Conservation (phyloP, 78 protist genomes). For the Bodo saltans region DNA sequence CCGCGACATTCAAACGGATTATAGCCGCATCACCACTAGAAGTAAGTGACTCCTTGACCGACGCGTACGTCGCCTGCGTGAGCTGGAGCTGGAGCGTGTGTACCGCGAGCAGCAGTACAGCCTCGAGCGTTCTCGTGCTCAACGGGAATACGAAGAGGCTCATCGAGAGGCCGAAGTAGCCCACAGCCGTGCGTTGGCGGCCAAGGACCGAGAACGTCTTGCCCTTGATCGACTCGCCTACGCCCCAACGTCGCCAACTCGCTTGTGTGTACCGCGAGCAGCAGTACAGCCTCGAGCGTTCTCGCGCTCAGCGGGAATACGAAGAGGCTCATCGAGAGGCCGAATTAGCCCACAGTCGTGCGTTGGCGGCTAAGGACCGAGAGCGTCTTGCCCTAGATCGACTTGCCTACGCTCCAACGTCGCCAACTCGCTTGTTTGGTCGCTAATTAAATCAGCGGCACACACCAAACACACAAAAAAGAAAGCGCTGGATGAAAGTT, state of each 20-base stretch:
- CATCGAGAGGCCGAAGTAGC: conserved; percentile 20
- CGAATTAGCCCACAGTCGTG: background rate
- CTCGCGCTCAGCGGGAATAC: background rate
- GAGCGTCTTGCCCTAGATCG: background rate
- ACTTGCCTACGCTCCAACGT: background rate
- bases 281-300: background rate
- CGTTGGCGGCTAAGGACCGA: conserved; percentile 2
- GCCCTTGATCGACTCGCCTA: background rate
- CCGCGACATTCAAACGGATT: background rate
- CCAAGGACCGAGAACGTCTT: background rate
- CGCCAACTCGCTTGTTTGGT: background rate
- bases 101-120: background rate
- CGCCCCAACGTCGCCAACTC: background rate
- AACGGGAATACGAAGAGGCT: background rate
- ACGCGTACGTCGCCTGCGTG: background rate
- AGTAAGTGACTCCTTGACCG: background rate
- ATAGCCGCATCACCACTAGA: too few species aligned
- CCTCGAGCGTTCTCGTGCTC: background rate
- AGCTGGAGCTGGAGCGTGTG: conserved; percentile 4
- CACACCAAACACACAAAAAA: background rate
- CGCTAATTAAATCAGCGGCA: background rate
- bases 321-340: conserved; percentile 23
- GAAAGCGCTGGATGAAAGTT: background rate
- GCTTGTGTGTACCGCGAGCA: background rate
- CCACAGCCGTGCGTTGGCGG: background rate